A percentile compares a stretch with the other conserved stretches of the same genome.
These are phyloP conservation scores for Silene coronaria DNA, from an alignment of 179 eudicot genomes.

Conservation along the genomic window DNA sequence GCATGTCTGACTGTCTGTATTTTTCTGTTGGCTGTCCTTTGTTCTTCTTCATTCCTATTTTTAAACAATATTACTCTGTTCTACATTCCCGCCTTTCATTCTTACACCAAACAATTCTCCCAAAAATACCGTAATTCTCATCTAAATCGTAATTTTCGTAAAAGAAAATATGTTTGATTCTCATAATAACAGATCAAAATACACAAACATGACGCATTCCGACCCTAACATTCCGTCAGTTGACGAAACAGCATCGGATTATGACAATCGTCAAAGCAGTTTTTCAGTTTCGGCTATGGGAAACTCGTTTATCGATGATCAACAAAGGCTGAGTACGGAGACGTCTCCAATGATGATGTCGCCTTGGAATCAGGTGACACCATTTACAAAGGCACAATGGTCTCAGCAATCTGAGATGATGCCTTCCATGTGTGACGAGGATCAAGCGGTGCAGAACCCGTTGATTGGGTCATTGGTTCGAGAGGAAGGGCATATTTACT, in stretches of 20 bases:
- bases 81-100: constrained; percentile 15
- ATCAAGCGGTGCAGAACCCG: constrained; percentile 26
- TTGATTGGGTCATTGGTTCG: constrained; percentile 68
- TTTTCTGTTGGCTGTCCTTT: constrained; percentile 2
- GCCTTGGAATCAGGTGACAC: constrained; percentile 39
- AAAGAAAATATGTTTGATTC: constrained; percentile 19
- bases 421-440: not conserved
- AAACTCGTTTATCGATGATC: constrained; percentile 26
- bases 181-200: constrained; percentile 11
- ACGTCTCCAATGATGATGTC: constrained; percentile 53
- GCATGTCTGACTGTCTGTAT: not conserved
- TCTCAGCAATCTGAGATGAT: constrained; percentile 20
- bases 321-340: constrained; percentile 24
- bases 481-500: constrained; percentile 75
- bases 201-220: constrained; percentile 22
- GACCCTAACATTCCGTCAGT: constrained; percentile 26
- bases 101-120: not conserved
- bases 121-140: no score
- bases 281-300: constrained; percentile 33
- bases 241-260: constrained; percentile 17
- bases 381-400: constrained; percentile 39
- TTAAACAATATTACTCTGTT: not conserved
- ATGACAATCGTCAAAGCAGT: constrained; percentile 30
- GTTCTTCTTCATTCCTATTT: constrained; percentile 5
- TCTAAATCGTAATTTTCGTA: not conserved